Base-by-base conservation (phyloP, 805 yeast genomes). In the Candida awuae region DNA sequence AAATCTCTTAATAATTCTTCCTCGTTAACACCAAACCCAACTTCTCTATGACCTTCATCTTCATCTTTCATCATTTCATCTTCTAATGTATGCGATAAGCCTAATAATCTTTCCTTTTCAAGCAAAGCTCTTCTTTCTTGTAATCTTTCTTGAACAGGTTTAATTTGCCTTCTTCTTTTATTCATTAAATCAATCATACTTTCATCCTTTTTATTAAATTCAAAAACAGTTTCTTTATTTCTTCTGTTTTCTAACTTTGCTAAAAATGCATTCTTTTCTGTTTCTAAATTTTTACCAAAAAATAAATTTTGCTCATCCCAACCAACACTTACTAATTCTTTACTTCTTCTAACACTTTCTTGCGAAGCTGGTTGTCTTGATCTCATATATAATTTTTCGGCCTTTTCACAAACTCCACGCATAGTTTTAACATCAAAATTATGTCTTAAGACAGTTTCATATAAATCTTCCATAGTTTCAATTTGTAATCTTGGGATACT, bases 211-310 rank as follows among this genome's bases (percentile, higher is more conserved):
- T 79, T 75, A 44, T 78, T 74, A 60, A 87, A 82, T 60, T 92
- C 99, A 57, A 92, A 92, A 4, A 92, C 97, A 0, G 98, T 92
- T 56, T 92, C 97, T 52, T 84, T 81, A 36, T 76, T 67, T 31
- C 67, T 59, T 55, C 96, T 70, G 49, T 84, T 72, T 43, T 76
- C 75, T 44, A 92, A 65, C 51, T 77, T 77, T 5, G 76, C 83
- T 47, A 92, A 68, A 52, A 92, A 80, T 30, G 62, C 70, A 19
- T 81, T 69, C 55, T 84, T 84, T 49, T 83, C 92, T 46, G 69
- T 70, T 50, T 84, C 95, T 38, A 70, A 57, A 53, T 85, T 85
- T 22, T 73, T 70, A 17, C 94, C 94, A 56, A 87, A 84, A 38
- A 84, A 58, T 23, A 87, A 62, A 59, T 86, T 86, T 52, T 83